These are phyloP conservation scores for Candida morakotiae DNA, from an alignment of 805 yeast species.

Conservation along the genomic window DNA sequence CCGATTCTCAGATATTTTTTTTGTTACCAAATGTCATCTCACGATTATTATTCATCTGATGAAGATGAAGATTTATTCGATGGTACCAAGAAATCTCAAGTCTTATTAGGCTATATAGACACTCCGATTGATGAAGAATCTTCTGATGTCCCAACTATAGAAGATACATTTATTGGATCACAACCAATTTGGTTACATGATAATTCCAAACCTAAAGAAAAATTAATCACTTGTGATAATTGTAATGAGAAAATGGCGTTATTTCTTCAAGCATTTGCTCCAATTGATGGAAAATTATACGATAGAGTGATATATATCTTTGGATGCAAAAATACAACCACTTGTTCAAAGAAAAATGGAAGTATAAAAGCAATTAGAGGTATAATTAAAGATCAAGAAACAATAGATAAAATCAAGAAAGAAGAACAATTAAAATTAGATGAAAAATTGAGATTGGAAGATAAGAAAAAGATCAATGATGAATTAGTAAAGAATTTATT, in stretches of 20 bases:
- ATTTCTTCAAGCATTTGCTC: slow-evolving; percentile 76
- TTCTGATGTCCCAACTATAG: slow-evolving; percentile 39
- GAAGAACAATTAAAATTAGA: slow-evolving; percentile 29
- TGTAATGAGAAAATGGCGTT: slow-evolving; percentile 65
- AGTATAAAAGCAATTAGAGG: slow-evolving; percentile 76
- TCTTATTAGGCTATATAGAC: slow-evolving; percentile 64
- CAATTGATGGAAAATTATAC: slow-evolving; percentile 65
- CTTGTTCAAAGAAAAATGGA: slow-evolving; percentile 68
- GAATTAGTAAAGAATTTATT: slow-evolving; percentile 41
- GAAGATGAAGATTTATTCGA: slow-evolving; percentile 40
- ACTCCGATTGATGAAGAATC: slow-evolving; percentile 46
- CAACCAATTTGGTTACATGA: slow-evolving; percentile 60
- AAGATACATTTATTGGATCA: slow-evolving; percentile 83
- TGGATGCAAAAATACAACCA: slow-evolving; percentile 53
- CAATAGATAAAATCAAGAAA: slow-evolving; percentile 36
- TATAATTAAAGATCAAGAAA: slow-evolving; percentile 53
- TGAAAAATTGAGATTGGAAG: slow-evolving; percentile 28
- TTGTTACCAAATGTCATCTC: slow-evolving; percentile 22
- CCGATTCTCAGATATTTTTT: too few relatives aligned
- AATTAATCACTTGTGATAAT: slow-evolving; percentile 55
- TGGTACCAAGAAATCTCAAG: slow-evolving; percentile 30
- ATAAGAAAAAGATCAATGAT: slow-evolving; percentile 35
- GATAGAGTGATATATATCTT: slow-evolving; percentile 82
- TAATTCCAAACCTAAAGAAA: slow-evolving; percentile 51
- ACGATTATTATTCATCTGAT: slow-evolving; percentile 52